Base-by-base conservation (phyloP, 2,329 filamentous ascomycete genomes). In the Phialemonium atrogriseum region DNA sequence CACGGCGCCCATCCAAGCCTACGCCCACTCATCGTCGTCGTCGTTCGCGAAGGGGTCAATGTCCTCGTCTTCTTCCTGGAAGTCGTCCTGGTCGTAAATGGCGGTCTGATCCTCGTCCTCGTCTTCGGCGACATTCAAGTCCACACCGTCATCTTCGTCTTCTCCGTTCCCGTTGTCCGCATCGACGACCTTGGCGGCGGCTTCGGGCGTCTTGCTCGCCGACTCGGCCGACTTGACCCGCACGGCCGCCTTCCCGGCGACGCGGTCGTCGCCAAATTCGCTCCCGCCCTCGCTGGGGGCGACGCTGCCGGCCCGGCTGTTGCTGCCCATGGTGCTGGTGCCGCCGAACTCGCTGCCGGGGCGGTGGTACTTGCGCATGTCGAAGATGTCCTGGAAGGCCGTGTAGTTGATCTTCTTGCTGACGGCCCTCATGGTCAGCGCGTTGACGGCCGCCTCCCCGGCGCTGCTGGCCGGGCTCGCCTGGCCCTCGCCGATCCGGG, bases 351-450 rank as follows among this genome's bases (percentile, higher is more conserved):
- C 61, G 23, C 68, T 71, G 0, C 68, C 69, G 2, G 66, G 59
- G 0, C 62, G 20, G 52, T 53, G 39, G 36, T 29, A 24, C 1
- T 60, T 55, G 13, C 57, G 54, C 39, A 58, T 55, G 43, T 70
- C 65, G 36, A 79, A 77, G 30, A 79, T 64, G 35, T 61, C 68
- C 29, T 66, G 60, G 41, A 80, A 71, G 24, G 70, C 72, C 32
- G 75, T 72, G 52, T 85, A 85, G 44, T 86, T 84, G 51, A 86
- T 83, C 46, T 82, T 77, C 57, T 80, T 82, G 37, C 77, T 83
- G 55, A 77, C 82, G 0, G 72, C 73, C 22, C 80, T 66, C 35
- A 77, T 72, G 55, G 83, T 80, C 52, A 84, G 65, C 40, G 80
- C 79, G 33, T 73, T 70, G 36, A 76, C 68, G n/a, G 79, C 80